Base-by-base conservation (phyloP, 495 filamentous ascomycete species). In the Aspergillus cristatus region DNA sequence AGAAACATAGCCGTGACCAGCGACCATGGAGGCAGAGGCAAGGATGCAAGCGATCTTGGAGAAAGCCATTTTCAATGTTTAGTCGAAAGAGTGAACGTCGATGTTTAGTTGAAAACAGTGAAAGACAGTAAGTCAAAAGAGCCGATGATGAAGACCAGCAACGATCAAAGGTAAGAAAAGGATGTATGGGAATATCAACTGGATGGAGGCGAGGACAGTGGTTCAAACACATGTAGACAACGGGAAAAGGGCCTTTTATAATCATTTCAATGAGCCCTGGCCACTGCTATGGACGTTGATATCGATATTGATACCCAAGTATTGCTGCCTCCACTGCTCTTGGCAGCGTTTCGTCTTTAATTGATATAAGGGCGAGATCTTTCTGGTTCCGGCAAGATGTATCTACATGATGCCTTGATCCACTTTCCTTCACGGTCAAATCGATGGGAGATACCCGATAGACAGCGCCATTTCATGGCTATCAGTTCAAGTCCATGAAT, bases 1-100 rank as follows among this genome's bases (percentile, higher is more conserved):
- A 28, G 58, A 61, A 20, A 79, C 74, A 35, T 67, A 71, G 17
- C 75, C 77, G 53, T 81, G 77, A 40, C 68, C 72, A 40, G 65
- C 62, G 34, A 76, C 74, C 22, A 67, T 45, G 13, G 69, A 48
- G 25, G 63, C 60, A 31, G 62, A 60, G 36, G 60, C 63, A 18
- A 77, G 49, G 35, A 64, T 15, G 13, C 43, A 24, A 67, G 51
- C 39, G 15, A 57, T 34, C 42, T 62, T 59, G 17, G 50, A 53
- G 20, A 58, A 31, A 26, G 48, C 11, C 58, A 62, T 61, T 26
- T 33, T 46, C 28, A 11, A 14, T 28, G 6, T 15, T 18, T 34
- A 37, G 24, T 33, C 14, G 33, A 34, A 29, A 18, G 28, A 18
- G 34, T 7, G 10, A 33, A n/a, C n/a, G n/a, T n/a, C n/a, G n/a